Conservation (phyloP, 495 filamentous ascomycete species). For the Penicillium bialowiezense region DNA sequence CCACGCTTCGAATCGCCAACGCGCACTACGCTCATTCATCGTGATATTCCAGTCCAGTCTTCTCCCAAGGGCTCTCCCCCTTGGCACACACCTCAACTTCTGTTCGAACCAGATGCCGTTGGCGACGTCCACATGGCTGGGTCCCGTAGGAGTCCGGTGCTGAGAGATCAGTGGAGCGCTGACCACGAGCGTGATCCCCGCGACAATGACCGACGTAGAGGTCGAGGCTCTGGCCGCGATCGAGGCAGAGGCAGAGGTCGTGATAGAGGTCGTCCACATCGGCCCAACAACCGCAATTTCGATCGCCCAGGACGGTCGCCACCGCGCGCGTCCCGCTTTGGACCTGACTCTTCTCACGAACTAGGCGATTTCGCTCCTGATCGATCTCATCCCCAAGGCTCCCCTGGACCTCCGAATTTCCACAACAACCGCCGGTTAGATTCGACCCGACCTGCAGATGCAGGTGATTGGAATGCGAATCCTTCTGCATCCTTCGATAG, state of each 20-base stretch:
- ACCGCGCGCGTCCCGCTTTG: constrained; percentile 33
- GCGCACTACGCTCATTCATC: constrained; percentile 11
- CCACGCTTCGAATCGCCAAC: constrained; percentile 20
- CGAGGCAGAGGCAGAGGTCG: constrained; percentile 34
- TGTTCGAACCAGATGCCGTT: constrained; percentile 41
- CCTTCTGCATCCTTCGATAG: constrained; percentile 19
- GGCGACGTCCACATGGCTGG: constrained; percentile 51
- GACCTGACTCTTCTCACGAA: constrained; percentile 29
- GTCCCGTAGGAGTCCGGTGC: constrained; percentile 54
- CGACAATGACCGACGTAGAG: constrained; percentile 36
- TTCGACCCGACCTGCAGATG: constrained; percentile 7
- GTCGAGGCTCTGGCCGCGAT: constrained; percentile 40
- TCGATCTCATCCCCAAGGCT: constrained; percentile 30
- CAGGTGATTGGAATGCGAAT: constrained; percentile 18
- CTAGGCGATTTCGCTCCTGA: constrained; percentile 31
- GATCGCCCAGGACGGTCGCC: constrained; percentile 35
- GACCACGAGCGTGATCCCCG: constrained; percentile 42
- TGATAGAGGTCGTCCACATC: constrained; percentile 31
- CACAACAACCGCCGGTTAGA: constrained; percentile 14
- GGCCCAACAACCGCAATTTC: constrained; percentile 30
- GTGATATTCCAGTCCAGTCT: constrained; percentile 3
- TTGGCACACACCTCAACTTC: constrained; percentile 3
- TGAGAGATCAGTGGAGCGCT: constrained; percentile 58
- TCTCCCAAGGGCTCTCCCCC: neutral
- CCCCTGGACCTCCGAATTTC: constrained; percentile 23